Base-by-base conservation (phyloP, 164 flowering plant species). In the Platanus orientalis region DNA sequence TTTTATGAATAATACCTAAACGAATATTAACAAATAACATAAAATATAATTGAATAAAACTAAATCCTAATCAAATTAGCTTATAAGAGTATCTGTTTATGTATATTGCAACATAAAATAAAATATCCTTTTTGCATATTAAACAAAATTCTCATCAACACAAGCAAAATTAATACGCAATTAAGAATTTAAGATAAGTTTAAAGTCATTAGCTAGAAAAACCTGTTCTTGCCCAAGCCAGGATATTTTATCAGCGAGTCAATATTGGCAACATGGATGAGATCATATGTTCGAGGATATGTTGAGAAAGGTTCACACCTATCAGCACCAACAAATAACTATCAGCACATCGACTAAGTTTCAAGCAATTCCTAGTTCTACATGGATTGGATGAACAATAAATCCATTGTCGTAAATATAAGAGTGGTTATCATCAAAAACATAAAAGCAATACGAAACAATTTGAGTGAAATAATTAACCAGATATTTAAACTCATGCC, bases 241-340 rank as follows among this genome's bases (percentile, higher is more conserved):
- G 84, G 71, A 71, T 69, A 68, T 69, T 76, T 84, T 63, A 74
- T 71, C 47, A 95, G 87, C 7, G 92, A 88, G 62, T 90, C 94
- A 39, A 95, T 82, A 54, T 78, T 73, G 55, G 75, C 24, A 24
- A 88, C 88, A 73, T 95, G 99, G 66, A 95, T 77, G 58, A 95
- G 67, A 76, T 92, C 99, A 58, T 92, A 95, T 7, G 94, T 73
- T 57, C 97, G 89, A 55, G 99, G 97, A 77, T 95, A 95, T 20
- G 97, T 92, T 44, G 99, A 92, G 81, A 95, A 95, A 52, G 97
- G 96, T 63, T 95, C 99, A 64, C 99, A 95, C 99, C 99, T 95
- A 61, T 51, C 23, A 63, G 30, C 67, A 67, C 6, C 61, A 73
- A 58, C 39, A 70, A 29, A 68, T n/a, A 51, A 59, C 48, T 27